Evolutionary conservation across 2,329 filamentous ascomycete genomes (phyloP), one percentile per base, ranked within the genome.

Genomic region (Pleomassaria siparia): DNA sequence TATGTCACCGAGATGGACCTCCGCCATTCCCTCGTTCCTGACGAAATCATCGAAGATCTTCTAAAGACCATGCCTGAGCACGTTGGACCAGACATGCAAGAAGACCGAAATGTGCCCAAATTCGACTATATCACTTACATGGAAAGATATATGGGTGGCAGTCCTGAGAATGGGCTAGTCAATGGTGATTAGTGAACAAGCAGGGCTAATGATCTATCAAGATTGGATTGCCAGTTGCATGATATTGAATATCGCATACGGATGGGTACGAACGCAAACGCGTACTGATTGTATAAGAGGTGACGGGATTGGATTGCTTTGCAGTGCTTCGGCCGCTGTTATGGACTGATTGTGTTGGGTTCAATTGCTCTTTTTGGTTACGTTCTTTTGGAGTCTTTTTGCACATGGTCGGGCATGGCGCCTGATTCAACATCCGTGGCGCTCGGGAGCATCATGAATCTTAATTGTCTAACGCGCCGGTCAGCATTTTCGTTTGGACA

Each of bases 1-100:
- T 99, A 99, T 70, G 94, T 99, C 32, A 99, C 94, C 4, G 94
- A 99, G 74, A 88, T 99, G 77, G 94, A 99, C 70, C 81, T 99
- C 48, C 84, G 92, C 50, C 94, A 99, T 72, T 94, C 88, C 33
- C 82, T 99, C 30, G 95, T 99, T 29, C 94, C 94, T 0, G 94
- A 99, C 66, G 92, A 97, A 66, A 88, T 99, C 55, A 96, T 99
- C 64, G 91, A 96, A 53, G 89, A 96, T 71, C 80, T 99, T 40
- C 80, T 94, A 43, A 82, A 88, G 63, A 89, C 89, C 43, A 95
- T 99, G 81, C 94, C 94, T 0, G 67, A 76, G 43, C 91, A 96
- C 69, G 82, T 79, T 42, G 94, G 92, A 0, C 90, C 91, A 2
- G 91, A 96, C 70, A 80, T 92, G 72, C 84, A 89, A 47, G 85